Percentiles rank a stretch among this genome's conserved stretches.
These are phyloP conservation scores for Leccinum aurantiacum DNA, from an alignment of 768 basidiomycete species.

Conservation along the genomic window DNA sequence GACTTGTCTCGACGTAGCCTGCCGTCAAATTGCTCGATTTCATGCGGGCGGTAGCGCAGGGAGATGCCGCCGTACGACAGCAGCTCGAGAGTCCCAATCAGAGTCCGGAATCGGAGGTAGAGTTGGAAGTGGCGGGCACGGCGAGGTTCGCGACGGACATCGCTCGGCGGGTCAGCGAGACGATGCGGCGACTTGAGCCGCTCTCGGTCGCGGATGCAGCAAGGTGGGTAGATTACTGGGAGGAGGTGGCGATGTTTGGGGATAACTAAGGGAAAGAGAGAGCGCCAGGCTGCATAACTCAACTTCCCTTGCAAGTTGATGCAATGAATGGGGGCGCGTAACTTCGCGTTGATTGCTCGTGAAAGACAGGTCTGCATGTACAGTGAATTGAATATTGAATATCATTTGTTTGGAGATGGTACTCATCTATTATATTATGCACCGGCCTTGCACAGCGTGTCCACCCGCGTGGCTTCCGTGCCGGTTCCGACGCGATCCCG, in stretches of 20 bases:
- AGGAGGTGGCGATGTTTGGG: neutral
- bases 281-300: neutral
- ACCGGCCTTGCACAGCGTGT: too few relatives aligned
- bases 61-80: neutral
- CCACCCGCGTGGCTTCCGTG: too few relatives aligned
- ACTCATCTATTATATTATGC: too few relatives aligned
- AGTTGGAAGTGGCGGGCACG: neutral
- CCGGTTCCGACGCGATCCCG: too few relatives aligned
- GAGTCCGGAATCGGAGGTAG: neutral
- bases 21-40: neutral
- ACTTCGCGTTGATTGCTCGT: too few relatives aligned
- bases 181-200: neutral
- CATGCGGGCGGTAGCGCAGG: neutral
- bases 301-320: neutral
- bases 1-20: neutral
- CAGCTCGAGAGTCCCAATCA: neutral
- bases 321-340: neutral
- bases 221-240: conserved; percentile 1
- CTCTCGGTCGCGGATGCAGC: neutral
- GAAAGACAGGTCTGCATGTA: neutral
- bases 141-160: neutral
- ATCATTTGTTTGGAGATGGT: too few relatives aligned
- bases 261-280: neutral
- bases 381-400: neutral
- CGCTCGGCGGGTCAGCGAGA: neutral